Evolutionary conservation across 2,329 filamentous ascomycete genomes (phyloP).

Genomic region (Graphilbum sp.): DNA sequence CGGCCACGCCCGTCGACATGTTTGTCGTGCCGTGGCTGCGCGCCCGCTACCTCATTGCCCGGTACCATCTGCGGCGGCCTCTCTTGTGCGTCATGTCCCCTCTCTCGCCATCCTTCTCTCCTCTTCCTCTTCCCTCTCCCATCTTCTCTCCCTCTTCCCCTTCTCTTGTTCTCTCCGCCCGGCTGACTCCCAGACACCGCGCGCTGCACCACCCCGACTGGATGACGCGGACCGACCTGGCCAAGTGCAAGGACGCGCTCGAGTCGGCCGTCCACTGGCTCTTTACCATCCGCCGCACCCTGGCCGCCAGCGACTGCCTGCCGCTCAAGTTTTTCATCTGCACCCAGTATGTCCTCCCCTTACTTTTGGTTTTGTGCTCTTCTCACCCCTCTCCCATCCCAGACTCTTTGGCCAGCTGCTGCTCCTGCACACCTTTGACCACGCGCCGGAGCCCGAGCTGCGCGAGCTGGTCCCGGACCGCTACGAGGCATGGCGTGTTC

Average conservation of each 20-base stretch:
- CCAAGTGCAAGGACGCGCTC: constrained; percentile 9
- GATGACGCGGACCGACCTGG: constrained; percentile 7
- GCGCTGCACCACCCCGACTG: constrained; percentile 10
- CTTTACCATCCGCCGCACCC: constrained; percentile 3
- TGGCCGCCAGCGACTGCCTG: constrained; percentile 6
- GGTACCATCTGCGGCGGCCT: constrained; percentile 10
- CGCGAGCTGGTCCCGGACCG: constrained; percentile 5
- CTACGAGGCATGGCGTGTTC: constrained; percentile 4
- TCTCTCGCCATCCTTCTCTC: neutral
- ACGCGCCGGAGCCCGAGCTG: constrained; percentile 1
- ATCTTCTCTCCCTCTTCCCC: neutral
- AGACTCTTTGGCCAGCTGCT: constrained; percentile 9
- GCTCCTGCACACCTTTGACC: constrained; percentile 7
- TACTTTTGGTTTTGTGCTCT: neutral
- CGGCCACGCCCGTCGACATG: constrained; percentile 1
- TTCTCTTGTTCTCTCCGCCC: neutral
- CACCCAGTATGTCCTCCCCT: constrained; percentile 5
- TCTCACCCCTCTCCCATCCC: neutral
- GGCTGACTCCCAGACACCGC: constrained; percentile 3
- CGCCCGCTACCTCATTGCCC: constrained; percentile 9
- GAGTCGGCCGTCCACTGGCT: constrained; percentile 7
- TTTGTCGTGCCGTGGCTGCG: constrained; percentile 11
- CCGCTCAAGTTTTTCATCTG: constrained; percentile 9
- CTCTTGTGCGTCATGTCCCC: constrained; percentile 5
- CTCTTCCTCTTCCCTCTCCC: too few species aligned